Percentiles rank a stretch among this genome's conserved stretches.
Conservation (phyloP, 495 filamentous ascomycete genomes). For the Penicillium taxi region DNA sequence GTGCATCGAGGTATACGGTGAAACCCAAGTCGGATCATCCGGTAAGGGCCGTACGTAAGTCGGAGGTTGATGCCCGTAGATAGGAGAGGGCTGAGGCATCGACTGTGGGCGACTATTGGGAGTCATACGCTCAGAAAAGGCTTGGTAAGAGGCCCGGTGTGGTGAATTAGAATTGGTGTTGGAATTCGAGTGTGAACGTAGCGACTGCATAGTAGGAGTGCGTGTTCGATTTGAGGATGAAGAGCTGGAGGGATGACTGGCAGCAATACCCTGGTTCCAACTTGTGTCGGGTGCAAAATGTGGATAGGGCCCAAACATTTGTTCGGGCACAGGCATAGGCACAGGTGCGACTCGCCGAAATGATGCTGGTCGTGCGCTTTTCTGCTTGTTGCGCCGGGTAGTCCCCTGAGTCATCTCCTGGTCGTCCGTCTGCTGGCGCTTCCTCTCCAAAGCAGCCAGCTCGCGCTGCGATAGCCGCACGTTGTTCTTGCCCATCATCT, state of each 20-base stretch:
- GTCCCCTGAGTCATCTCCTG: constrained; percentile 1
- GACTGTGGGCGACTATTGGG: constrained; percentile 23
- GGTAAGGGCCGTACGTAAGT: constrained; percentile 30
- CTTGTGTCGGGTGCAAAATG: constrained; percentile 17
- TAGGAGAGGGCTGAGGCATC: constrained; percentile 22
- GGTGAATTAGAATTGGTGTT: constrained; percentile 22
- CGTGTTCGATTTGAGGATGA: constrained; percentile 28
- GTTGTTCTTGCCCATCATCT: constrained; percentile 62
- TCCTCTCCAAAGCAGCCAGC: constrained; percentile 66
- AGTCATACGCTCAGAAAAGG: constrained; percentile 24
- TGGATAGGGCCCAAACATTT: constrained; percentile 22
- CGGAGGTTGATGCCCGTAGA: no score
- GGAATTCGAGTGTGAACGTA: constrained; percentile 29
- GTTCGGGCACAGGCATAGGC: constrained; percentile 17
- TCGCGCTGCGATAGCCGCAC: constrained; percentile 69
- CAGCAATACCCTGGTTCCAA: constrained; percentile 17
- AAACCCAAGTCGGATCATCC: constrained; percentile 41
- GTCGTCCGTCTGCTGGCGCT: constrained; percentile 47
- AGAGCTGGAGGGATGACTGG: constrained; percentile 25
- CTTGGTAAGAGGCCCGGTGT: constrained; percentile 25
- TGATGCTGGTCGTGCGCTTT: constrained; percentile 3
- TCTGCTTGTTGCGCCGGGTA: constrained; percentile 10
- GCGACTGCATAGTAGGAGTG: constrained; percentile 33
- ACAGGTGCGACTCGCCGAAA: constrained; percentile 16
- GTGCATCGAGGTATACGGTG: constrained; percentile 32